These are phyloP conservation scores for Lactarius tabidus DNA, from an alignment of 768 basidiomycete species.

Conservation along the genomic window DNA sequence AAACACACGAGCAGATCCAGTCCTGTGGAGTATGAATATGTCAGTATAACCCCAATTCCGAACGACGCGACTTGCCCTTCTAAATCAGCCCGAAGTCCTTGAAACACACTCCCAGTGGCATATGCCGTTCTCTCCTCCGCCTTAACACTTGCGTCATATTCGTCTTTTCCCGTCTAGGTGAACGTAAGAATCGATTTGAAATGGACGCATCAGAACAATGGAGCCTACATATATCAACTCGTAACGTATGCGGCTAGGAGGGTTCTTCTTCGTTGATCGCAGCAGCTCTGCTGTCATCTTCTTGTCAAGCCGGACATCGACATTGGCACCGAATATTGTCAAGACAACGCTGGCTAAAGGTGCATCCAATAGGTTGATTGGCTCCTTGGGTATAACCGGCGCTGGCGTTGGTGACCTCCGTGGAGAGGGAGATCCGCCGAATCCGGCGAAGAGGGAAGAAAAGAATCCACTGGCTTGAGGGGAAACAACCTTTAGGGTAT, in stretches of 20 bases:
- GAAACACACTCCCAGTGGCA: conserved; percentile 76
- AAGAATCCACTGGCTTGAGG: conserved; percentile 36
- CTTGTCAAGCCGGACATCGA: conserved; percentile 59
- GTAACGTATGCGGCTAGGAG: conserved; percentile 68
- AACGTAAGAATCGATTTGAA: background rate
- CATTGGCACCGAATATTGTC: conserved; percentile 62
- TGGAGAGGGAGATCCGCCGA: conserved; percentile 32
- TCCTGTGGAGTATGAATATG: conserved; percentile 35
- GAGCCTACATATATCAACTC: conserved; percentile 77
- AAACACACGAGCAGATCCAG: conserved; percentile 73
- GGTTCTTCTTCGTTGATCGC: conserved; percentile 93
- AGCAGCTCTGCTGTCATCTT: conserved; percentile 71
- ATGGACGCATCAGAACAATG: conserved; percentile 2
- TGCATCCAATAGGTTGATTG: conserved; percentile 33
- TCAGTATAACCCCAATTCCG: background rate
- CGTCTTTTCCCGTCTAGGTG: conserved; percentile 71
- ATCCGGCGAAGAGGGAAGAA: conserved; percentile 38
- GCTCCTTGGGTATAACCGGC: conserved; percentile 31
- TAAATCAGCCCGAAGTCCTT: conserved; percentile 81
- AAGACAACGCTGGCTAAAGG: conserved; percentile 55
- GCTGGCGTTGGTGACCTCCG: conserved; percentile 33
- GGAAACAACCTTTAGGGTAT: conserved; percentile 2
- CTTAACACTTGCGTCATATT: conserved; percentile 67
- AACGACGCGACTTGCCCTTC: conserved; percentile 54
- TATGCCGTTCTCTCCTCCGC: conserved; percentile 60